A percentile compares a stretch with the other conserved stretches of the same genome.
Conservation (phyloP, 2,329 filamentous ascomycete species). For the Coniochaeta pulveracea region DNA sequence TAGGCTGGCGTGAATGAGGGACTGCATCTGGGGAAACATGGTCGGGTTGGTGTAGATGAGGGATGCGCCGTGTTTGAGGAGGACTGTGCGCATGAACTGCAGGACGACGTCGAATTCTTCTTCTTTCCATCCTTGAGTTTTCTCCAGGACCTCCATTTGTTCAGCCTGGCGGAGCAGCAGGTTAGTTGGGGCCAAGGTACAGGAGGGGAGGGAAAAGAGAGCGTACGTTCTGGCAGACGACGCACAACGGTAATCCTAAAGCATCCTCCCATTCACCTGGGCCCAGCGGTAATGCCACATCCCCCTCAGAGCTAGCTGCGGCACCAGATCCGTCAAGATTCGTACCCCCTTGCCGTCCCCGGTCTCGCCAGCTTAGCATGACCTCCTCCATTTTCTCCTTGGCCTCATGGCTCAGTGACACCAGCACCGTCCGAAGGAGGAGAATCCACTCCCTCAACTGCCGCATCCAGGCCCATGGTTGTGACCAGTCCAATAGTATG, state of each 20-base stretch:
- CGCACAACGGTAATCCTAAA: constrained; percentile 74
- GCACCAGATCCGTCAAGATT: constrained; percentile 51
- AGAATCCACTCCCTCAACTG: constrained; percentile 85
- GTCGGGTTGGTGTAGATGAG: constrained; percentile 77
- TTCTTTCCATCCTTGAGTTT: constrained; percentile 86
- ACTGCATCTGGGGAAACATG: constrained; percentile 64
- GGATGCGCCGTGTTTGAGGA: constrained; percentile 77
- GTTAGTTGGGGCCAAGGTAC: constrained; percentile 11
- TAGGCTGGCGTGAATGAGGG: constrained; percentile 72
- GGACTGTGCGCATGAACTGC: constrained; percentile 80
- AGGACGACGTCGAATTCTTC: constrained; percentile 93
- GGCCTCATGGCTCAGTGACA: constrained; percentile 62
- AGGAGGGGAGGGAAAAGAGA: too few relatives aligned
- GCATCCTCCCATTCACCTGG: constrained; percentile 91
- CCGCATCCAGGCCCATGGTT: constrained; percentile 86
- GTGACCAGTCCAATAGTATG: constrained; percentile 89
- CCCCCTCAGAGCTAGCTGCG: constrained; percentile 49
- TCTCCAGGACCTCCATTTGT: constrained; percentile 83
- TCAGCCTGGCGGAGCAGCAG: constrained; percentile 47
- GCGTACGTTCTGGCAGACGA: constrained; percentile 89
- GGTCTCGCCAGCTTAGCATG: constrained; percentile 69
- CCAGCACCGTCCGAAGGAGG: constrained; percentile 65
- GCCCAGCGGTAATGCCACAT: constrained; percentile 65
- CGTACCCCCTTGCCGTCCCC: constrained; percentile 53
- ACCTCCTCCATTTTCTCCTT: constrained; percentile 80